phyloP scores from a whole-genome alignment of 768 basidiomycete genomes.

The Mycena chlorophos region DNA sequence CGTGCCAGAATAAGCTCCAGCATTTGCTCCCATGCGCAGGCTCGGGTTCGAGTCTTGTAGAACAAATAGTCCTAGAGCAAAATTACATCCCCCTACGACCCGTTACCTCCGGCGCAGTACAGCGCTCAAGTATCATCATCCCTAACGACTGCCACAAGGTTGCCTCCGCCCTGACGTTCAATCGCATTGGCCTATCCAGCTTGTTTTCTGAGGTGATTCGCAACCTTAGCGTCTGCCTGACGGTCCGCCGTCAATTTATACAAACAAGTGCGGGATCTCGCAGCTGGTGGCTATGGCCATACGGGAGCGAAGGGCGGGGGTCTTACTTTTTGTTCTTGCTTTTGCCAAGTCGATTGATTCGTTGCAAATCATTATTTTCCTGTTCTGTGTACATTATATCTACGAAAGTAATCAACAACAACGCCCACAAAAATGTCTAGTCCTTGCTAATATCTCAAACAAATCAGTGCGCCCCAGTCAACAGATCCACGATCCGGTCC shows the following conservation, averaged over 20 bases:
- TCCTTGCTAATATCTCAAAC: slow-evolving; percentile 21
- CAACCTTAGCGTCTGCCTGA: background rate
- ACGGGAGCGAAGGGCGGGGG: background rate
- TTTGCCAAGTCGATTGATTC: too few relatives aligned
- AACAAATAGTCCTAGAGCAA: too few relatives aligned
- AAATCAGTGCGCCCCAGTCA: slow-evolving; percentile 33
- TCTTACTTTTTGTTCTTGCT: background rate
- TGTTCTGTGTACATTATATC: background rate
- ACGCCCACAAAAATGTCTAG: slow-evolving; percentile 2
- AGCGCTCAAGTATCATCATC: too few relatives aligned
- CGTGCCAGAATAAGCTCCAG: too few relatives aligned
- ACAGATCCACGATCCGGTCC: slow-evolving; percentile 74
- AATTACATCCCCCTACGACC: too few relatives aligned
- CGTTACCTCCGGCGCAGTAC: too few relatives aligned
- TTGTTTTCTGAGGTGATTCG: background rate
- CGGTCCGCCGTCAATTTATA: background rate
- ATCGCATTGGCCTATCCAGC: background rate
- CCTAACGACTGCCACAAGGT: too few relatives aligned
- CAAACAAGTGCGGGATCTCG: background rate
- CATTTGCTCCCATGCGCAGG: too few relatives aligned
- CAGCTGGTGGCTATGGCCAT: background rate
- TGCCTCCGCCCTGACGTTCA: too few relatives aligned
- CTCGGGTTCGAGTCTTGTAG: too few relatives aligned
- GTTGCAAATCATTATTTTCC: background rate
- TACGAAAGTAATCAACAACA: slow-evolving; percentile 1